Evolutionary conservation across 1,139 yeast species (phyloP), one percentile per base, ranked within the genome.

Genomic region (Magnusiomyces tetraspermus): DNA sequence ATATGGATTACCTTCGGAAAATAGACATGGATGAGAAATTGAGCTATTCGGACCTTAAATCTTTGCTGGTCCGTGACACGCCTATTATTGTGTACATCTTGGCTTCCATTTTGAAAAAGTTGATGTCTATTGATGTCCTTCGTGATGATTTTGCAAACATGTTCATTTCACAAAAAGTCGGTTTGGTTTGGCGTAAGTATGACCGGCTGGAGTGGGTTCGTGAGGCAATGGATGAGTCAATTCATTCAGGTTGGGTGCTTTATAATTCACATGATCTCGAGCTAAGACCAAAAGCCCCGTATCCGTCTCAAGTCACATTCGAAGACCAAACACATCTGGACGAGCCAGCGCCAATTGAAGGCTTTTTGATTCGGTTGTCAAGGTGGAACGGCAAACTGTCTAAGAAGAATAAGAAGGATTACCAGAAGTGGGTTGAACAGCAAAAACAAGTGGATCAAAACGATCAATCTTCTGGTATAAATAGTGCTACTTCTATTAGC

Each of bases 161-260:
- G 70, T 46, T 64, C 55, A 51, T 58, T 49, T 61, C 63, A 15
- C 56, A 59, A 2, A 62, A 66, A 66, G 73, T 60, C 63, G 87
- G 85, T 55, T 76, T 74, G 64, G 84, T 77, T 61, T 79, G 85
- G 74, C 78, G 80, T 56, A 72, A 78, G 49, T 86, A 83, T 63
- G 96, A 87, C 64, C 70, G 89, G 37, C 61, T 87, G 13, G 94
- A 86, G 60, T 88, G 96, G 96, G 68, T 82, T 10, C 66, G 74
- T 48, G 82, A 80, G 44, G 74, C 76, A 46, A 71, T 76, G 42
- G 78, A 79, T 52, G 60, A 74, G 3, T 71, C 82, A 28, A 66
- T 77, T 30, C 71, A 72, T 40, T 70, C 75, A 28, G 67, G 71
- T 6, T 73, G 78, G 73, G 71, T 72, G 1, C 70, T 75, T 67